phyloP scores from a whole-genome alignment of 1,284 basidiomycete species.

The Tetrapyrgos nigripes region DNA sequence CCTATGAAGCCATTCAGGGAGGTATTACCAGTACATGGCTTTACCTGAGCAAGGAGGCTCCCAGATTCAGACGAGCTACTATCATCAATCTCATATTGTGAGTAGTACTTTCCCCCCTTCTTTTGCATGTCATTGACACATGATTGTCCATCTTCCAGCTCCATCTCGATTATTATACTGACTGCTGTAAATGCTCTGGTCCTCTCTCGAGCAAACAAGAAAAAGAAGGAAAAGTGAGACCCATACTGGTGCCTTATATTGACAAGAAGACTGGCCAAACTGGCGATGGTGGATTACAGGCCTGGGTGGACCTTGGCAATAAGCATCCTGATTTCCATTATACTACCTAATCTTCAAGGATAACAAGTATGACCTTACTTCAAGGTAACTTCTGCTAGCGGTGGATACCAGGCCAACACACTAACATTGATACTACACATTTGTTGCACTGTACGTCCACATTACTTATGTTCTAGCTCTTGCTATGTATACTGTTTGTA shows the following conservation, averaged over 20 bases:
- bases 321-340: constrained; percentile 39
- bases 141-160: constrained; percentile 17
- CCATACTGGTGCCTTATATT: constrained; percentile 34
- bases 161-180: constrained; percentile 30
- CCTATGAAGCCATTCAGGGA: constrained; percentile 31
- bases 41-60: constrained; percentile 41
- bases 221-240: constrained; percentile 26
- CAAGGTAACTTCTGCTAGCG: no score
- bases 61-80: constrained; percentile 39
- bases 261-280: constrained; percentile 22
- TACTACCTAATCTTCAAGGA: neutral
- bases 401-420: no score
- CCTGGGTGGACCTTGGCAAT: constrained; percentile 44
- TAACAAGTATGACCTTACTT: no score
- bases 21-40: constrained; percentile 45
- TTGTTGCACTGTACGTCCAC: no score
- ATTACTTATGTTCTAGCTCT: no score
- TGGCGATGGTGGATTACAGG: constrained; percentile 28
- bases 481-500: no score
- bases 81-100: constrained; percentile 42
- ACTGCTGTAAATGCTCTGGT: constrained; percentile 32
- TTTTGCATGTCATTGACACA: neutral
- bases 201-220: constrained; percentile 29
- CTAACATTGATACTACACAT: no score
- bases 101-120: constrained; percentile 13